Conservation (phyloP, 139 green algal genomes). For the Chlamydomonas asymmetrica region DNA sequence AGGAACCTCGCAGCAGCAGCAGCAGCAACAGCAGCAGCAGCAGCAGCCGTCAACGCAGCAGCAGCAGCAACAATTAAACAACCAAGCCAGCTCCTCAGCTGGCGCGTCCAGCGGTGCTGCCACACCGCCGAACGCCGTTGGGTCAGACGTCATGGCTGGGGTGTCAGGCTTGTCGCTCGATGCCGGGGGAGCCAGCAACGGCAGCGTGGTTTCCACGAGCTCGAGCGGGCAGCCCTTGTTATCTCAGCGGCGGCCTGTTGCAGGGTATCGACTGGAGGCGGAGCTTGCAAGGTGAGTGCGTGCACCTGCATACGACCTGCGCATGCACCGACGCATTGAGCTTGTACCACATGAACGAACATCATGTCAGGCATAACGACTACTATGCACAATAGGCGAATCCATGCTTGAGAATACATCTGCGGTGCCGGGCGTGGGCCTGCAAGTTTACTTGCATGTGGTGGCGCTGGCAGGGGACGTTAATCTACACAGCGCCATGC, state of each 20-base stretch:
- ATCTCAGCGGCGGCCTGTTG: slow-evolving; percentile 30
- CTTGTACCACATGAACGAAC: background rate
- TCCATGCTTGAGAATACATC: too few relatives aligned
- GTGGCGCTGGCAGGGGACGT: background rate
- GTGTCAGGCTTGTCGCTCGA: background rate
- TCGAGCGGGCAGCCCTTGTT: background rate
- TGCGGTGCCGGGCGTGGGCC: background rate
- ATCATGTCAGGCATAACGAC: background rate
- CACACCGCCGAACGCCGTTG: too few relatives aligned
- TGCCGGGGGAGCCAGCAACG: background rate
- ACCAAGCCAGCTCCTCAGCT: too few relatives aligned
- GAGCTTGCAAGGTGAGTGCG: slow-evolving; percentile 49
- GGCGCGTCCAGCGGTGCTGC: too few relatives aligned
- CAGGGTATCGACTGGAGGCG: slow-evolving; percentile 58
- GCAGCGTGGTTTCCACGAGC: background rate
- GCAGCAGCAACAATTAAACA: too few relatives aligned
- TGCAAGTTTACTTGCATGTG: background rate
- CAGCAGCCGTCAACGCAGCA: background rate
- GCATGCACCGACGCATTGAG: background rate
- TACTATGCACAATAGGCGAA: background rate
- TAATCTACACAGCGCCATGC: background rate
- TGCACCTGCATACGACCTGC: background rate
- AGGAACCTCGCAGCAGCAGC: slow-evolving; percentile 16
- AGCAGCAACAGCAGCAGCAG: background rate
- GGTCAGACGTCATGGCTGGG: background rate